Evolutionary conservation across 352 stramenopile species (phyloP).

Genomic region (Aphanomyces stellatus): DNA sequence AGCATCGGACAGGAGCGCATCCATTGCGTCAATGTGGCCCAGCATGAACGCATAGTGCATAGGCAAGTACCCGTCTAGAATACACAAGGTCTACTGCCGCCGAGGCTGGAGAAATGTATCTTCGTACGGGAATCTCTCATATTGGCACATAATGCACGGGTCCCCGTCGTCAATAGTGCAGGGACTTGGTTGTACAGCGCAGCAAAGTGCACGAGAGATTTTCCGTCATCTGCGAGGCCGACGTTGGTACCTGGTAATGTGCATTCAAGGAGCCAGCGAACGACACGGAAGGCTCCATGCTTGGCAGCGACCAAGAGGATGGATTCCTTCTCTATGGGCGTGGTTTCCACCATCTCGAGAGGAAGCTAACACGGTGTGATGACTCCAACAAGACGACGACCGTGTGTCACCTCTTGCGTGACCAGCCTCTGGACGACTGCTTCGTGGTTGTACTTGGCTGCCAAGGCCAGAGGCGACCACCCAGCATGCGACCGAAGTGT

Average conservation of each 20-base stretch:
- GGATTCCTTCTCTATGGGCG: background rate
- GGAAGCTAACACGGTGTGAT: constrained; percentile 4
- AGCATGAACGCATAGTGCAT: constrained; percentile 21
- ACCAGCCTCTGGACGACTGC: background rate
- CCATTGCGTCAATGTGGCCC: background rate
- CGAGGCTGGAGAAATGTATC: background rate
- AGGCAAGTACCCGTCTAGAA: constrained; percentile 13
- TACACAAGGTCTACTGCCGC: background rate
- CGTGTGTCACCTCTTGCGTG: background rate
- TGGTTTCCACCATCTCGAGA: background rate
- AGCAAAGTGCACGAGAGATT: constrained; percentile 5
- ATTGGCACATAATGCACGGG: background rate
- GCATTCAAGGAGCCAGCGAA: constrained; percentile 6
- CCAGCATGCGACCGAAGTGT: background rate
- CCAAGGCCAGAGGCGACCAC: background rate
- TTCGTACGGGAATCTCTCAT: background rate
- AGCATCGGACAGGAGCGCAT: background rate
- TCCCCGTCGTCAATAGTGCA: background rate
- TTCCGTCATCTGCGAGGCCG: background rate
- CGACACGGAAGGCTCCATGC: constrained; percentile 3
- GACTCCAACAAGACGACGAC: background rate
- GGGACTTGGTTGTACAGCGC: constrained; percentile 1
- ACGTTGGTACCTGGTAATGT: background rate
- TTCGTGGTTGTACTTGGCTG: constrained; percentile 13
- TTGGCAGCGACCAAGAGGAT: constrained; percentile 6